Evolutionary conservation across 164 flowering plant genomes (phyloP), one percentile per base, ranked within the genome.

Genomic region (Piper betle): DNA sequence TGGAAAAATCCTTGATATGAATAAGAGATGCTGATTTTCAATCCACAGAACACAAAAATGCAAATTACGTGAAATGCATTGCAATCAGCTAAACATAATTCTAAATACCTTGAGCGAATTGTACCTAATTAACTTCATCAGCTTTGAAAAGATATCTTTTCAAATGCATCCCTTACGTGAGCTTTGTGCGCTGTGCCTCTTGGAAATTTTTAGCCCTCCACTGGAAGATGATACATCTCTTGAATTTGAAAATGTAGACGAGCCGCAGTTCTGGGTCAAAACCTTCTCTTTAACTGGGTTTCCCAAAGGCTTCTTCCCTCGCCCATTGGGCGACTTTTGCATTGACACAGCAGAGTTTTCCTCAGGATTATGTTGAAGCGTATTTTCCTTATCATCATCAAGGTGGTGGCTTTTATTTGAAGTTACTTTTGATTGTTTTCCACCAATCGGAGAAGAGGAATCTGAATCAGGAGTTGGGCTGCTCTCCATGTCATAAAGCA

Each of bases 401-500:
- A 18, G 37, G 39, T 9, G 6, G 33, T 18, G 58, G 16, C 42
- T n/a, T 40, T 33, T 39, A 37, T 15, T 4, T 15, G 48, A 11
- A 55, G n/a, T 48, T 60, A 71, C 20, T 39, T 41, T 71, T n/a
- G 70, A 25, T 37, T 37, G 66, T 40, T 20, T 43, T 3, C 48
- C 39, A 15, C 40, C 61, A 64, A 56, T 67, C 62, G 50, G 40
- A 3, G 77, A 41, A 17, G 85, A 72, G 64, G 69, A 48, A 64
- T 91, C 96, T 55, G 96, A 84, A 74, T 86, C 96, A 5, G 92
- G 85, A 33, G 88, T 77, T 3, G 87, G 80, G 57, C 81, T 76
- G 64, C 81, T 82, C 38, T 87, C 97, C 93, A 92, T 83, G 64
- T 85, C 95, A 64, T 82, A 88, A 50, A 92, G 59, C 4, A 88